These are phyloP conservation scores for Plectosphaerella cucumerina DNA, from an alignment of 2,329 filamentous ascomycete genomes.

Conservation along the genomic window DNA sequence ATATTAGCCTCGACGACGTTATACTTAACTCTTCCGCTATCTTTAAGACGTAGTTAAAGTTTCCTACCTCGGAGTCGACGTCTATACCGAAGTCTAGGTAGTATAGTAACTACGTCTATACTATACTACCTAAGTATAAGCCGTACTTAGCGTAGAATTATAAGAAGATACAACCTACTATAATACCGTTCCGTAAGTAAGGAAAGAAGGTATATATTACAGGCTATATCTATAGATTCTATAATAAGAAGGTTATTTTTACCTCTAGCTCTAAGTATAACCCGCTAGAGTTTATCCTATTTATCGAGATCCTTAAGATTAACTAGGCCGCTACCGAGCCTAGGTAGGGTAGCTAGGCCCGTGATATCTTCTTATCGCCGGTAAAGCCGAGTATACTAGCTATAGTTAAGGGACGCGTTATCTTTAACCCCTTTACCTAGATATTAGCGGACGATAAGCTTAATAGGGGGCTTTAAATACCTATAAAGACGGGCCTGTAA, in stretches of 20 bases:
- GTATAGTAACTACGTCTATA: too few relatives aligned
- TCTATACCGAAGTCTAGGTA: too few relatives aligned
- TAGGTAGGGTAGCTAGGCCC: not conserved
- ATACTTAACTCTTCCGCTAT: not conserved
- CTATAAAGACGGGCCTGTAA: not conserved
- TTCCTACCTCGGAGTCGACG: too few relatives aligned
- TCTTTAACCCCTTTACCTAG: not conserved
- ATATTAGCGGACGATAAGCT: not conserved
- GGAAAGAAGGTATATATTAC: not conserved
- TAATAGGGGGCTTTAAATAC: not conserved
- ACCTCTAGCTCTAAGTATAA: not conserved
- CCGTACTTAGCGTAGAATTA: not conserved
- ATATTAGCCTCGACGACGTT: not conserved
- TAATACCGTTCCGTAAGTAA: not conserved
- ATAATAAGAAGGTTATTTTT: not conserved
- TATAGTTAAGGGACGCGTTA: not conserved
- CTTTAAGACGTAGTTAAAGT: not conserved
- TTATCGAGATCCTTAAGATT: not conserved
- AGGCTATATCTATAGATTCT: not conserved
- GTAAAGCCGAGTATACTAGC: not conserved
- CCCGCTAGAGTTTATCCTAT: not conserved
- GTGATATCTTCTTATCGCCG: not conserved
- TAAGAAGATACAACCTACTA: not conserved
- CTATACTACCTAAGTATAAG: too few relatives aligned
- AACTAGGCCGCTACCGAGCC: not conserved